Evolutionary conservation across 352 stramenopile genomes (phyloP), one percentile per base, ranked within the genome.

Genomic region (Discostella stelligera): DNA sequence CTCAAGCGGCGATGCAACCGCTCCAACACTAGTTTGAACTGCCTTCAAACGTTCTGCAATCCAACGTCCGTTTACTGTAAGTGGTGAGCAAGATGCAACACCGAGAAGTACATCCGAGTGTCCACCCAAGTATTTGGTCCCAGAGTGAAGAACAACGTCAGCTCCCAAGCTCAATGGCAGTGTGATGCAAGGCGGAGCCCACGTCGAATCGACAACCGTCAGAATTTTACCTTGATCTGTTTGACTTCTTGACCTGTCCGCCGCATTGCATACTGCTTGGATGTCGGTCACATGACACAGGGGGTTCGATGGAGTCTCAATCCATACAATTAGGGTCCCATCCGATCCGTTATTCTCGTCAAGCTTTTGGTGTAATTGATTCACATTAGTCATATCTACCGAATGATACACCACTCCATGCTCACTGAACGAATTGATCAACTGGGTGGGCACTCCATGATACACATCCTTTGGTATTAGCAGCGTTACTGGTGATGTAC

Each of bases 61-160:
- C 71, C 75, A 59, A 74, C 65, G 49, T 69, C 83, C 80, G 94
- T 96, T 69, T 83, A 82, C 54, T 94, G 83, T 88, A 0, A 69
- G 71, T 27, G 87, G 80, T 44, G 82, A 90, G 11, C 64, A 61
- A 2, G 80, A 96, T 32, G 98, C 88, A 39, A 98, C 91, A 11
- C 97, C 97, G 7, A 96, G 93, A 82, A 99, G 94, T 32, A 96
- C 96, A 89, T 99, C 96, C 48, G 93, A 97, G 88, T 99, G 97
- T 58, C 97, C 97, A 68, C 90, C 96, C 62, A 99, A 90, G 76
- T 98, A 99, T 86, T 99, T 99, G 58, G 97, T 99, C 21, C 92
- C 95, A 56, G 93, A 98, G 87, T 99, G 96, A 60, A 99, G 88
- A 23, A 98, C 95, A 23, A 98, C 92, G 87, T 99, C 97, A 6